Percentiles rank a stretch among this genome's conserved stretches.
These are phyloP conservation scores for Nakazawaea populi DNA, from an alignment of 805 yeast genomes.

Conservation along the genomic window DNA sequence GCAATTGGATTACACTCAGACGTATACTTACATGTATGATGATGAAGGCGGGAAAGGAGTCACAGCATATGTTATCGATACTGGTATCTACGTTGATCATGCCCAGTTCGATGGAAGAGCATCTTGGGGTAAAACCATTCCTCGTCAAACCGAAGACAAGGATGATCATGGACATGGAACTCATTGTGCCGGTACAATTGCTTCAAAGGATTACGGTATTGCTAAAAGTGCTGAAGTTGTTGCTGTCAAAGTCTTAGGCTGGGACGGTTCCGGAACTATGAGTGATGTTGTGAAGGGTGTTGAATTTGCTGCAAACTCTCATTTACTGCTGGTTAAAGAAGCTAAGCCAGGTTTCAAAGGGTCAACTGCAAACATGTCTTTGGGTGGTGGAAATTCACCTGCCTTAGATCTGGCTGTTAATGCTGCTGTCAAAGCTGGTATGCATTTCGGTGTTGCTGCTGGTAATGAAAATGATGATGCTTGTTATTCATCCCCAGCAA, in stretches of 20 bases:
- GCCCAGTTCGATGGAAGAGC: conserved; percentile 58
- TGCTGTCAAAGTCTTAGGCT: conserved; percentile 56
- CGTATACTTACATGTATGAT: conserved; percentile 56
- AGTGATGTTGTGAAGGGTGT: conserved; percentile 60
- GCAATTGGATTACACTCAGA: conserved; percentile 51
- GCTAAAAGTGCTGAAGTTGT: conserved; percentile 55
- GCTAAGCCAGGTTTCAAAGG: conserved; percentile 46
- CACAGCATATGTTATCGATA: conserved; percentile 50
- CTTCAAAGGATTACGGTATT: conserved; percentile 50
- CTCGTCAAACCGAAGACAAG: conserved; percentile 41
- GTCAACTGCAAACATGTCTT: conserved; percentile 57
- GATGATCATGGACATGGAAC: conserved; percentile 62
- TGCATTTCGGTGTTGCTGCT: conserved; percentile 59
- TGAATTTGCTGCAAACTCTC: conserved; percentile 50
- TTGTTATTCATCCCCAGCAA: conserved; percentile 54
- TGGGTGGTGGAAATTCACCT: conserved; percentile 53
- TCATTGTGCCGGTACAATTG: conserved; percentile 65
- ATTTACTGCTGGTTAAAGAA: conserved; percentile 29
- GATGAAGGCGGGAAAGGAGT: conserved; percentile 57
- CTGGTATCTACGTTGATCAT: conserved; percentile 49
- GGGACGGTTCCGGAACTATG: conserved; percentile 55
- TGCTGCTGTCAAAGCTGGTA: conserved; percentile 51
- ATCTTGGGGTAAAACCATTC: conserved; percentile 53
- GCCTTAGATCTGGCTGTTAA: conserved; percentile 53
- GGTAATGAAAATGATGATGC: conserved; percentile 60